Evolutionary conservation across 2,329 filamentous ascomycete species (phyloP).

Genomic region (Alternaria arborescens): DNA sequence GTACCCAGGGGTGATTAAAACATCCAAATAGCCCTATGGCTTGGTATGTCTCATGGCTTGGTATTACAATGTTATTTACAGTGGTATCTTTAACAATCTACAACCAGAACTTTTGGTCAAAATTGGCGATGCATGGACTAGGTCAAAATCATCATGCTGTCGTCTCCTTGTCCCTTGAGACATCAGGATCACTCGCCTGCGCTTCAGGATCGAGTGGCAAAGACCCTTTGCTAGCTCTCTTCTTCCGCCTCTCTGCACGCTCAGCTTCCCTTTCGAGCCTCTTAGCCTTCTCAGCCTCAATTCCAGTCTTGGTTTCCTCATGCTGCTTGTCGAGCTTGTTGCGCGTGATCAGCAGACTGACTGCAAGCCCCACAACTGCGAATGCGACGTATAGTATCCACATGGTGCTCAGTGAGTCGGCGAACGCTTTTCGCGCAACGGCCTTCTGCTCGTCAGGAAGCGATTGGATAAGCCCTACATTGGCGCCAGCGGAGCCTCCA

Average conservation of each 20-base stretch:
- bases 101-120: neutral
- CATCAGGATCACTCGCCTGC: constrained; percentile 5
- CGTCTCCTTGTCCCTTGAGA: constrained; percentile 9
- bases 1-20: neutral
- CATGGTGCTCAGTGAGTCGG: constrained; percentile 56
- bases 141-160: constrained; percentile 9
- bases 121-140: constrained; percentile 1
- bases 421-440: constrained; percentile 54
- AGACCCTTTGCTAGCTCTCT: constrained; percentile 34
- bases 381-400: constrained; percentile 60
- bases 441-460: constrained; percentile 59
- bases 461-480: constrained; percentile 64
- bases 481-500: constrained; percentile 68
- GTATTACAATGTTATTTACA: neutral
- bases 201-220: constrained; percentile 29
- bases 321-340: constrained; percentile 56
- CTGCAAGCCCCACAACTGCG: constrained; percentile 50
- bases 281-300: constrained; percentile 54
- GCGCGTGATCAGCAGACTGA: constrained; percentile 52
- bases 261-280: constrained; percentile 48
- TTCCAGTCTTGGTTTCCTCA: constrained; percentile 59
- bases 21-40: neutral
- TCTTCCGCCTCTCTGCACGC: constrained; percentile 39
- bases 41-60: neutral
- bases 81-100: neutral